phyloP scores from a whole-genome alignment of 306 rosid genomes.

The Lathyrus sativus region DNA sequence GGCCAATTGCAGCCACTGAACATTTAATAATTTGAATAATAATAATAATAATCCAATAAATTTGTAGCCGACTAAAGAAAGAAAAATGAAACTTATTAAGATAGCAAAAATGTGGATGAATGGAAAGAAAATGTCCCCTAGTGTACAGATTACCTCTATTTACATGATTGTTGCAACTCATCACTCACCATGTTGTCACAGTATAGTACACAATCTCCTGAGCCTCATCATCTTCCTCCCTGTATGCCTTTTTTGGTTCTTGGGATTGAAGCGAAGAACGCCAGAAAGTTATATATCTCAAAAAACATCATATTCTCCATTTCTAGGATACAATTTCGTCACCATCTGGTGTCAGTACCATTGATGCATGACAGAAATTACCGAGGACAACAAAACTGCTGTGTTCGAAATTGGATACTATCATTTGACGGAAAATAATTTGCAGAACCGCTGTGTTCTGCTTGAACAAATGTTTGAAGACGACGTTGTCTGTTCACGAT shows the following conservation, averaged over 20 bases:
- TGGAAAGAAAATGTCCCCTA: conserved; percentile 50
- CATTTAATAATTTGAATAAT: conserved; percentile 30
- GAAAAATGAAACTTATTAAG: background rate
- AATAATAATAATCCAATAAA: conserved; percentile 15
- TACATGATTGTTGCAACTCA: conserved; percentile 51
- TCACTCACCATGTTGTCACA: conserved; percentile 56
- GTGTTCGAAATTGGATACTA: conserved; percentile 51
- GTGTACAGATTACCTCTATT: conserved; percentile 71
- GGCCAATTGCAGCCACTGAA: conserved; percentile 43
- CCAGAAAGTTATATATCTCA: conserved; percentile 40
- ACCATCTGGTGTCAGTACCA: conserved; percentile 40
- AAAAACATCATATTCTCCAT: conserved; percentile 33
- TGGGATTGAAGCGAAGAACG: conserved; percentile 45
- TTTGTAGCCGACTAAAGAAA: conserved; percentile 13
- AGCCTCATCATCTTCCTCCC: conserved; percentile 38
- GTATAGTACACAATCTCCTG: conserved; percentile 53
- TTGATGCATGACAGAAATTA: conserved; percentile 49
- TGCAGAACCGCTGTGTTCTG: conserved; percentile 66
- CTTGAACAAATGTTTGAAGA: conserved; percentile 56
- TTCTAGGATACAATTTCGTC: conserved; percentile 16
- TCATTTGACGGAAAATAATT: conserved; percentile 62
- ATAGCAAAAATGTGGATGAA: conserved; percentile 59
- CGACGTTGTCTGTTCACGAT: conserved; percentile 54
- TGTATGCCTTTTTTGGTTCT: conserved; percentile 52
- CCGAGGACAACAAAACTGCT: conserved; percentile 28